Percentiles rank a stretch among this genome's conserved stretches.
Conservation (phyloP, 2,329 filamentous ascomycete genomes). For the Stachybotrys chartarum region DNA sequence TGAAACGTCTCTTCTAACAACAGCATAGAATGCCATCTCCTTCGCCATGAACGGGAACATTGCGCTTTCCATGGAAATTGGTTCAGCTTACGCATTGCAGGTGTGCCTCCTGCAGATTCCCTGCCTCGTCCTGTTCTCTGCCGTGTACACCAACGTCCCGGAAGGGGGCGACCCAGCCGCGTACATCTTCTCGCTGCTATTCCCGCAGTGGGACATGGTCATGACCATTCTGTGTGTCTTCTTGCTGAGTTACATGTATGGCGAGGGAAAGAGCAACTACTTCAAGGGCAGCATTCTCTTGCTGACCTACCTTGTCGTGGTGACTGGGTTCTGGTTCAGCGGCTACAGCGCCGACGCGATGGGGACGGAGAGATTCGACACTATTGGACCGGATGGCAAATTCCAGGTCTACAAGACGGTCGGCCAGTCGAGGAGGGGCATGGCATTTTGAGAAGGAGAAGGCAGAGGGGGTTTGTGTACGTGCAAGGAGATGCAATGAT, state of each 20-base stretch:
- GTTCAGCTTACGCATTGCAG: slow-evolving; percentile 92
- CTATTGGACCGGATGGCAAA: slow-evolving; percentile 40
- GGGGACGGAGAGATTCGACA: slow-evolving; percentile 44
- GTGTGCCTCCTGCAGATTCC: slow-evolving; percentile 94
- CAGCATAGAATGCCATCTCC: slow-evolving; percentile 78
- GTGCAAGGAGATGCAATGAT: not conserved
- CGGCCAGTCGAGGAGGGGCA: slow-evolving; percentile 33
- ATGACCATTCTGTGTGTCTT: slow-evolving; percentile 95
- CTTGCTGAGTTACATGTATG: slow-evolving; percentile 93
- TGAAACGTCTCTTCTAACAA: not conserved
- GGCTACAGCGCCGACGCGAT: slow-evolving; percentile 41
- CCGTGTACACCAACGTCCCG: slow-evolving; percentile 51
- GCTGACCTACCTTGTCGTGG: slow-evolving; percentile 84
- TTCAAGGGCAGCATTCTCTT: slow-evolving; percentile 98
- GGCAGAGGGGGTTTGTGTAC: slow-evolving; percentile 3
- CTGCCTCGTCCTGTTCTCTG: slow-evolving; percentile 85
- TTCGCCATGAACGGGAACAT: slow-evolving; percentile 99
- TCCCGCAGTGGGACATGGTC: slow-evolving; percentile 99
- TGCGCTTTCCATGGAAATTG: slow-evolving; percentile 97
- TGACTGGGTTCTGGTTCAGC: slow-evolving; percentile 87
- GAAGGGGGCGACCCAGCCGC: slow-evolving; percentile 31
- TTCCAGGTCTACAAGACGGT: slow-evolving; percentile 48
- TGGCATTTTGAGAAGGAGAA: slow-evolving; percentile 14
- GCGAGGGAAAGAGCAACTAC: slow-evolving; percentile 99
- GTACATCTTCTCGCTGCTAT: slow-evolving; percentile 79